Evolutionary conservation across 441 rosid species (phyloP).

Genomic region (Populus trichocarpa): DNA sequence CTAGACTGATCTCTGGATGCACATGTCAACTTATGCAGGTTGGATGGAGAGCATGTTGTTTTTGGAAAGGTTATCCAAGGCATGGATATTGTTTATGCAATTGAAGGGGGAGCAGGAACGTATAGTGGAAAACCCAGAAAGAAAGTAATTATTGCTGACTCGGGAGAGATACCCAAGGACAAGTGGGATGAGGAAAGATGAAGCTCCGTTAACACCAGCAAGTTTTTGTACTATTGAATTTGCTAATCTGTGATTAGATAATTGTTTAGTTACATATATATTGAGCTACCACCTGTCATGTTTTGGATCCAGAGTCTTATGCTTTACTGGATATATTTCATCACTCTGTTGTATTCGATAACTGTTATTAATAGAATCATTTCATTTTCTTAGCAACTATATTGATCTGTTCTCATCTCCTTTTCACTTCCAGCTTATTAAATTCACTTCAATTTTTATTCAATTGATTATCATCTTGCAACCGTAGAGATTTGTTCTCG

Average conservation of each 20-base stretch:
- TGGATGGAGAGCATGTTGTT: conserved; percentile 95
- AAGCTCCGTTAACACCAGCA: conserved; percentile 14
- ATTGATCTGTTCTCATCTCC: background rate
- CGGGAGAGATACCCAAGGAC: conserved; percentile 82
- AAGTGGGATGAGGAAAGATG: conserved; percentile 88
- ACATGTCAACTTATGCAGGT: conserved; percentile 36
- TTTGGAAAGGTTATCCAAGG: conserved; percentile 93
- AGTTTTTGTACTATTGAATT: conserved; percentile 5
- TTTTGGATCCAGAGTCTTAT: conserved; percentile 16
- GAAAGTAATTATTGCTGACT: conserved; percentile 81
- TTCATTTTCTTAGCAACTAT: background rate
- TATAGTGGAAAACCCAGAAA: conserved; percentile 94
- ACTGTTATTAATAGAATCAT: background rate
- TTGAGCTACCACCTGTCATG: background rate
- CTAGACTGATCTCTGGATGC: background rate
- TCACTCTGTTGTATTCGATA: background rate
- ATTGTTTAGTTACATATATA: conserved; percentile 16
- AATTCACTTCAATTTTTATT: background rate
- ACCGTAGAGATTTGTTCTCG: too few species aligned
- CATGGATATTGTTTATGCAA: conserved; percentile 79
- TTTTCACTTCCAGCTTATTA: background rate
- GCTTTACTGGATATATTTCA: conserved; percentile 15
- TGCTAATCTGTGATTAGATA: conserved; percentile 11
- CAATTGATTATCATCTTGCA: background rate
- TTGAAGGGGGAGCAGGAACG: conserved; percentile 98